phyloP scores from a whole-genome alignment of 805 yeast genomes.

The Lipomyces lipofer region DNA sequence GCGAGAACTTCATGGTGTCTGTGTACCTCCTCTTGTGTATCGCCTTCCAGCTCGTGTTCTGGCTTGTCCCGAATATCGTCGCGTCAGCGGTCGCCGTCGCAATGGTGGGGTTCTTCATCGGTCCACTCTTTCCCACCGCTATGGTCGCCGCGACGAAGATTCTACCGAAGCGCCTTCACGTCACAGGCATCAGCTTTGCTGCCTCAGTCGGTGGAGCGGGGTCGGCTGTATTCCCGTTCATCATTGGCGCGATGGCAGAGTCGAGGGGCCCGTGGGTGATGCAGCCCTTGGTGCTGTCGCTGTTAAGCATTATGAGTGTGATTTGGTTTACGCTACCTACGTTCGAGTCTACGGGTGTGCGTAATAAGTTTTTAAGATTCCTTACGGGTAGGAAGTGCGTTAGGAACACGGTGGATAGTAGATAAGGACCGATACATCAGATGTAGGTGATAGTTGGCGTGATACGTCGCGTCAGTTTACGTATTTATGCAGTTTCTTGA shows the following conservation, averaged over 20 bases:
- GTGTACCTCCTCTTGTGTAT: constrained; percentile 43
- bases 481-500: too few relatives aligned
- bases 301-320: constrained; percentile 15
- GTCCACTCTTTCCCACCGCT: constrained; percentile 74
- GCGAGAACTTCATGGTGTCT: constrained; percentile 42
- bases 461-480: too few relatives aligned
- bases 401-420: too few relatives aligned
- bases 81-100: constrained; percentile 51
- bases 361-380: too few relatives aligned
- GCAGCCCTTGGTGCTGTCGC: constrained; percentile 24
- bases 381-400: too few relatives aligned
- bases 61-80: constrained; percentile 50
- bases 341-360: constrained; percentile 10
- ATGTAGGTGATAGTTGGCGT: too few relatives aligned
- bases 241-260: constrained; percentile 54
- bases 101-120: constrained; percentile 59
- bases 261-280: constrained; percentile 25
- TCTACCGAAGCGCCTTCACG: constrained; percentile 60
- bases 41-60: constrained; percentile 45
- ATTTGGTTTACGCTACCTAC: constrained; percentile 23
- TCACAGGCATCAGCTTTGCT: constrained; percentile 69
- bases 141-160: constrained; percentile 63
- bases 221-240: constrained; percentile 70
- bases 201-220: constrained; percentile 84
- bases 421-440: too few relatives aligned